Percentiles rank a stretch among this genome's conserved stretches.
Conservation (phyloP, 2,329 filamentous ascomycete genomes). For the Aspergillus hortae region DNA sequence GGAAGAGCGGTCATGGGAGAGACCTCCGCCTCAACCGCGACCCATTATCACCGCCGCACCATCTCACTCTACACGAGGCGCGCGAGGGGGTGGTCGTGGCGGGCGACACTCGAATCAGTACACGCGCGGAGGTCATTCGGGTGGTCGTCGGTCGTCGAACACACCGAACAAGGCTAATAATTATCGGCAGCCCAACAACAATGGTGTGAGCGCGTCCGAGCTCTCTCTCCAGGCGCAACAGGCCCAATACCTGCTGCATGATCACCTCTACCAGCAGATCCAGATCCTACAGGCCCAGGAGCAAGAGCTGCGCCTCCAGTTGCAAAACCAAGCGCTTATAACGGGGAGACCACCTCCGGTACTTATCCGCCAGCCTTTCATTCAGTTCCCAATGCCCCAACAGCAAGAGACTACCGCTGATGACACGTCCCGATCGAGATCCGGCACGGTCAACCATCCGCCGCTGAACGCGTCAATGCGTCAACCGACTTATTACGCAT, state of each 20-base stretch:
- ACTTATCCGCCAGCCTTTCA: slow-evolving; percentile 40
- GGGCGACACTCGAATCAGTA: slow-evolving; percentile 48
- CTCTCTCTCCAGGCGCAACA: slow-evolving; percentile 43
- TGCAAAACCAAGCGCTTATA: slow-evolving; percentile 44
- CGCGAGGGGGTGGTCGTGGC: slow-evolving; percentile 49
- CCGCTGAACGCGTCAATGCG: slow-evolving; percentile 30
- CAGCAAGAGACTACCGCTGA: slow-evolving; percentile 32
- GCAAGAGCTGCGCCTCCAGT: slow-evolving; percentile 46
- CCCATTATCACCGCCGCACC: slow-evolving; percentile 46
- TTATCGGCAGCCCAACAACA: slow-evolving; percentile 36
- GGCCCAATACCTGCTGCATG: slow-evolving; percentile 46
- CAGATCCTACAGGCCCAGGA: slow-evolving; percentile 50
- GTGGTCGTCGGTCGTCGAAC: slow-evolving; percentile 55
- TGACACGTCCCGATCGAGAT: slow-evolving; percentile 34
- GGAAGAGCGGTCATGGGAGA: slow-evolving; percentile 60
- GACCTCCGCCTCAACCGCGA: slow-evolving; percentile 54
- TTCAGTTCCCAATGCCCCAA: slow-evolving; percentile 38
- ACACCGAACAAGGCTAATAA: slow-evolving; percentile 45
- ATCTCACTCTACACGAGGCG: slow-evolving; percentile 42
- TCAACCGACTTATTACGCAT: slow-evolving; percentile 33
- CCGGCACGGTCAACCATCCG: slow-evolving; percentile 36
- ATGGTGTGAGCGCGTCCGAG: slow-evolving; percentile 34
- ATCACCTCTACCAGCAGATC: slow-evolving; percentile 49
- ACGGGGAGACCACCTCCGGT: slow-evolving; percentile 38
- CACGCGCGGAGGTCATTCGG: slow-evolving; percentile 46